phyloP scores from a whole-genome alignment of 176 grass and related monocot species.

The Rhynchospora tenuis region DNA sequence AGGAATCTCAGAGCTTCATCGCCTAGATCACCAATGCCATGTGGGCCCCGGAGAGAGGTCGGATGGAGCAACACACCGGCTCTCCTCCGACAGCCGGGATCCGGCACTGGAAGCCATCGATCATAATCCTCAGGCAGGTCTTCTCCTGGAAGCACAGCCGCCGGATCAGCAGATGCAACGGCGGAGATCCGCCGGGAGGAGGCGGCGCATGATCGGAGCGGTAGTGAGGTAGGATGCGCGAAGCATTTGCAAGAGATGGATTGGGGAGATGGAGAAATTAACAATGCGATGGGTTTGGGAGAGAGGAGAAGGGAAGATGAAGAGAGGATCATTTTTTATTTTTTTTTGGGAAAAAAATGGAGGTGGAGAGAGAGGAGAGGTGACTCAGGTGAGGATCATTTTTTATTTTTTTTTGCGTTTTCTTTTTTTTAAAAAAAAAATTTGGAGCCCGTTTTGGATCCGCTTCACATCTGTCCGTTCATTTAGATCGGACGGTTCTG shows the following conservation, averaged over 20 bases:
- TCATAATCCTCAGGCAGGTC: constrained; percentile 68
- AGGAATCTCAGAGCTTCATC: constrained; percentile 59
- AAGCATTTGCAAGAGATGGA: not conserved
- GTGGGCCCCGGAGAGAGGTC: constrained; percentile 58
- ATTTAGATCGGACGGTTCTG: no score
- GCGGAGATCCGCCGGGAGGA: not conserved
- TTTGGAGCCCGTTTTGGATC: no score
- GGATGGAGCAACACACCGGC: constrained; percentile 72
- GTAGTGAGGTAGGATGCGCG: not conserved
- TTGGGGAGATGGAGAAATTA: constrained; percentile 8
- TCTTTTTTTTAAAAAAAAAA: no score
- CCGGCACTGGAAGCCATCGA: constrained; percentile 41
- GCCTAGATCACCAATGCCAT: constrained; percentile 83
- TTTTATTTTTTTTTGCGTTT: no score
- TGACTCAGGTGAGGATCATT: no score
- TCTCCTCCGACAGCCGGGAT: constrained; percentile 39
- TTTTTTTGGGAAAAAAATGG: no score
- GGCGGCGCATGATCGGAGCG: not conserved
- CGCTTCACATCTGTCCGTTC: no score
- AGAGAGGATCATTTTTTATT: constrained; percentile 13
- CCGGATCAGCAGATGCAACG: constrained; percentile 5
- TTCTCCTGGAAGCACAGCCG: constrained; percentile 38
- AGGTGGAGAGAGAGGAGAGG: not conserved
- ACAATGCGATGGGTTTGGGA: constrained; percentile 9
- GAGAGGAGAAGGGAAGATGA: not conserved